Evolutionary conservation across 495 filamentous ascomycete species (phyloP), one percentile per base, ranked within the genome.

Genomic region (Neurospora pannonica): DNA sequence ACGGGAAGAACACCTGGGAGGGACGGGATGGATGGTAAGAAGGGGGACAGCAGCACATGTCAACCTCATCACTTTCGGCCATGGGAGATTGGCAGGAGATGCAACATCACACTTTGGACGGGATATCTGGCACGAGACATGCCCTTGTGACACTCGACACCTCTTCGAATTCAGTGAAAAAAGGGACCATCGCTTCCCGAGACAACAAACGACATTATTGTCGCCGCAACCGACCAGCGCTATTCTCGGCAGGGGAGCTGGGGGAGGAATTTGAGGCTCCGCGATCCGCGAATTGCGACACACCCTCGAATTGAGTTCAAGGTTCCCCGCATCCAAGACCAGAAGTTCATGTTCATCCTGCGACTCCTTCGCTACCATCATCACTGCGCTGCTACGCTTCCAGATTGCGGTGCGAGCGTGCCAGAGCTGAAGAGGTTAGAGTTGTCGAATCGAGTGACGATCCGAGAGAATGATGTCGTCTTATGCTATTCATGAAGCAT

Each of bases 191-290:
- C 43, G 13, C 28, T 62, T 62, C 54, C 54, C 54, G 54, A 34
- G 54, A 62, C 54, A 62, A 34, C 54, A 62, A 62, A 62, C 28
- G 21, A 28, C 11, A 60, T 24, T 60, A 60, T 28, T 28, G 46
- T 28, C 46, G 46, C 46, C 46, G 46, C 46, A 48, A 13, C 28
- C 48, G 48, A 31, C 54, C 54, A 62, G 54, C 28, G 54, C 54
- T 67, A 34, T 54, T 73, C 72, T 70, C 39, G 75, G 70, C 62
- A 46, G 43, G 54, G 28, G 28, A 62, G 13, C 54, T 31, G 54
- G 48, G 8, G 21, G 21, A 36, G 71, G 73, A 76, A 54, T 67
- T 71, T 77, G 77, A 78, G 77, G 77, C 77, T 78, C 77, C 77
- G 75, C 76, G 71, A 75, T 62, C 54, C 54, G 54, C 54, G 28